Conservation (phyloP, 2,329 filamentous ascomycete species). For the Coniochaeta prunicola region DNA sequence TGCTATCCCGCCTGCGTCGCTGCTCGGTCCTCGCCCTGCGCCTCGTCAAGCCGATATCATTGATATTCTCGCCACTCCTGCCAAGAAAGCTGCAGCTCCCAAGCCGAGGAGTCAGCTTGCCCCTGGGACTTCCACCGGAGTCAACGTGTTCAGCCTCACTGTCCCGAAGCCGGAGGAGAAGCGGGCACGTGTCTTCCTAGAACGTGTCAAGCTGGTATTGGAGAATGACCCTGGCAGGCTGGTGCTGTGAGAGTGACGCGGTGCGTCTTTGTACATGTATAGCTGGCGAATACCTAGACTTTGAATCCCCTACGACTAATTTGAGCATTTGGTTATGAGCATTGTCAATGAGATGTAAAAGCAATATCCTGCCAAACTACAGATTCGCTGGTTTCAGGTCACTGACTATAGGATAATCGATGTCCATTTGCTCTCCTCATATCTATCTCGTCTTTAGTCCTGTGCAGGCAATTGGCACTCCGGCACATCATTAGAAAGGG, state of each 20-base stretch:
- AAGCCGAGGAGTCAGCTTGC: conserved; percentile 24
- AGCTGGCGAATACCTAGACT: conserved; percentile 1
- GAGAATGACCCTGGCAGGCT: conserved; percentile 73
- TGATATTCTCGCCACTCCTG: conserved; percentile 60
- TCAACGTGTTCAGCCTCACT: conserved; percentile 75
- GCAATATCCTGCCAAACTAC: neutral
- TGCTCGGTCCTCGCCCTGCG: conserved; percentile 21
- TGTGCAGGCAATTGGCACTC: no score
- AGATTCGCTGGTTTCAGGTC: neutral
- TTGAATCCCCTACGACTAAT: neutral
- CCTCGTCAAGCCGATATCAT: conserved; percentile 62
- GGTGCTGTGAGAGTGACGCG: conserved; percentile 42
- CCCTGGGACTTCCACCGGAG: conserved; percentile 44
- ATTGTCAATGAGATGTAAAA: neutral
- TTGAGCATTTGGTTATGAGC: neutral
- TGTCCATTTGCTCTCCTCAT: no score
- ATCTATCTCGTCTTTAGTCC: no score
- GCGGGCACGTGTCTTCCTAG: conserved; percentile 73
- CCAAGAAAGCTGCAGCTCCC: conserved; percentile 8
- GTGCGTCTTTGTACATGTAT: conserved; percentile 1
- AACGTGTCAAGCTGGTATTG: conserved; percentile 76
- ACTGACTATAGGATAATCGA: neutral
- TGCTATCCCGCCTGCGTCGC: conserved; percentile 39
- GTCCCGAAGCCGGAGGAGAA: conserved; percentile 76
- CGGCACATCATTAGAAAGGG: no score